Evolutionary conservation across 129 eudicot genomes (phyloP).

Genomic region (Centrapalus pauciflorus): DNA sequence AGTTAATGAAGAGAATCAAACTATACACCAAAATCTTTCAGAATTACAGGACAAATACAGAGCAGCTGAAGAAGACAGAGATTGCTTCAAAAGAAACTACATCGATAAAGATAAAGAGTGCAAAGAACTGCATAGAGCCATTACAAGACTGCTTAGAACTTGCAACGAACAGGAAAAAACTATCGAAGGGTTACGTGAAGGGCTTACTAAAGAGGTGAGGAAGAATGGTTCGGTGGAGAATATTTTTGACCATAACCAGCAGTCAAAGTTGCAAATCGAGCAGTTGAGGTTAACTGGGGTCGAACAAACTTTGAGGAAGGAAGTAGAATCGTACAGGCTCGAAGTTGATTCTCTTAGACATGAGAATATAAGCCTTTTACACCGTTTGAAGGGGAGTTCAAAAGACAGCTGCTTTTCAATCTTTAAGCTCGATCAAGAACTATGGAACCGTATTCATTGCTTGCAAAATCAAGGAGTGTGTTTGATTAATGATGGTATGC

Average conservation of each 20-base stretch:
- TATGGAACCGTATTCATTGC: constrained; percentile 49
- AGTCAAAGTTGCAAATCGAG: constrained; percentile 64
- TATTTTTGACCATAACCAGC: constrained; percentile 41
- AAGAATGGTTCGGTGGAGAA: constrained; percentile 37
- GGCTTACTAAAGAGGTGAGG: constrained; percentile 50
- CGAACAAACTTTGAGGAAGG: constrained; percentile 75
- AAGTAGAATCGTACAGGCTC: constrained; percentile 62
- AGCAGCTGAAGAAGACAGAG: constrained; percentile 68
- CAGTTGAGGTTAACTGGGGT: constrained; percentile 72
- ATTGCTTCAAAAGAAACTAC: constrained; percentile 47
- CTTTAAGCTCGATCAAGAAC: constrained; percentile 72
- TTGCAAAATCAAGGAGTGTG: constrained; percentile 70
- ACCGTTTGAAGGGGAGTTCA: constrained; percentile 64
- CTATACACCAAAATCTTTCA: constrained; percentile 35
- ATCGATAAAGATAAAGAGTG: constrained; percentile 81
- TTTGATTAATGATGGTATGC: constrained; percentile 50
- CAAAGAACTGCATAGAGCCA: constrained; percentile 68
- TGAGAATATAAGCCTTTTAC: constrained; percentile 69
- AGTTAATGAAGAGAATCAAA: constrained; percentile 44
- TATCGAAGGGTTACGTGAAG: constrained; percentile 64
- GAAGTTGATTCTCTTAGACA: constrained; percentile 81
- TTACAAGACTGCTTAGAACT: constrained; percentile 63
- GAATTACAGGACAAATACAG: constrained; percentile 50
- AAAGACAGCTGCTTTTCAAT: constrained; percentile 43
- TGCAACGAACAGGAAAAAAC: constrained; percentile 86